These are phyloP conservation scores for Trametes sanguinea DNA, from an alignment of 768 basidiomycete genomes.

Conservation along the genomic window DNA sequence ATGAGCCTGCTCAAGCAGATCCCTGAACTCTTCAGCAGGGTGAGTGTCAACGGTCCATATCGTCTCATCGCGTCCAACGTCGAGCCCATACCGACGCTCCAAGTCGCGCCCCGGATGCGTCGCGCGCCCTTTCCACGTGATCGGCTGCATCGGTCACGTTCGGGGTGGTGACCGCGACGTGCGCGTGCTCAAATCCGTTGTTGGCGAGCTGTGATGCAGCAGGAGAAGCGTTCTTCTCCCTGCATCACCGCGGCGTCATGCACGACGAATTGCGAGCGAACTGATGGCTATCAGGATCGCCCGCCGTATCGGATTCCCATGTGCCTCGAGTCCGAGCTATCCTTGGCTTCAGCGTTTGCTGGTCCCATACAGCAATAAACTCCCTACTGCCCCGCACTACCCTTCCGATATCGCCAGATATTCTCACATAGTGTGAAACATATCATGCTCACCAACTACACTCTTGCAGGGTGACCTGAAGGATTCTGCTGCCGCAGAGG, in stretches of 20 bases:
- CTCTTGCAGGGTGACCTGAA: conserved; percentile 48
- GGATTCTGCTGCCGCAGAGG: conserved; percentile 60
- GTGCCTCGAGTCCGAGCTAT: conserved; percentile 6
- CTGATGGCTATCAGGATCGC: conserved; percentile 2
- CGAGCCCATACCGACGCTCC: background rate
- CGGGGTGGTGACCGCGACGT: conserved; percentile 17
- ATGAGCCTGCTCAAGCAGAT: conserved; percentile 58
- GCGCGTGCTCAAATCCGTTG: conserved; percentile 16
- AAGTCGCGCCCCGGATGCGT: conserved; percentile 14
- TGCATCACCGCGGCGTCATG: background rate
- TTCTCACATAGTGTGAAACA: too few relatives aligned
- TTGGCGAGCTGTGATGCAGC: background rate
- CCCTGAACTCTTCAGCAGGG: conserved; percentile 56
- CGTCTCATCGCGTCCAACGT: conserved; percentile 7
- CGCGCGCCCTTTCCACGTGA: conserved; percentile 27
- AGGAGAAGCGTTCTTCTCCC: conserved; percentile 3
- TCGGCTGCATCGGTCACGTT: conserved; percentile 29
- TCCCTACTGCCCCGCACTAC: too few relatives aligned
- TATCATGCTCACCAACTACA: background rate
- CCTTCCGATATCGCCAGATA: too few relatives aligned
- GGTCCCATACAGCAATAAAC: background rate
- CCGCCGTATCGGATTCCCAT: background rate
- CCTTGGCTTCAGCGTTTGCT: conserved; percentile 5
- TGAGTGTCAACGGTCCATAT: conserved; percentile 24
- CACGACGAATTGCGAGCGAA: background rate